Percentiles rank a stretch among this genome's conserved stretches.
Conservation (phyloP, 1,139 yeast species). For the Pneumocystis wakefieldiae region DNA sequence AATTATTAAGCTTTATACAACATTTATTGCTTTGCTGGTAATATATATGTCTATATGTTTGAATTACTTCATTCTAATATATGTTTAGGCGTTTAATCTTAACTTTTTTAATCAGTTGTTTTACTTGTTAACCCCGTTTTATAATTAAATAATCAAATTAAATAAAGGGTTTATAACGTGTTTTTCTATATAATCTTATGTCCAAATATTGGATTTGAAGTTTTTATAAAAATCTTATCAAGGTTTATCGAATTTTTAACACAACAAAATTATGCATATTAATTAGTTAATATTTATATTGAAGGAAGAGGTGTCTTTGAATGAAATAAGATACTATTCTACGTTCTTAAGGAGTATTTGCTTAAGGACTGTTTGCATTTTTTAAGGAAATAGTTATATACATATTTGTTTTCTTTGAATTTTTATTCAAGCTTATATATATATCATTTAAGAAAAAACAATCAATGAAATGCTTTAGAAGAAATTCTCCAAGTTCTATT, state of each 20-base stretch:
- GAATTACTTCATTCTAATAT: not conserved
- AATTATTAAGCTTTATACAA: not conserved
- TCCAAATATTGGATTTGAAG: not conserved
- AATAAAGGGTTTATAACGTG: not conserved
- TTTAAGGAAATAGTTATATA: not conserved
- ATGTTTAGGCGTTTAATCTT: not conserved
- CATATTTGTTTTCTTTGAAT: not conserved
- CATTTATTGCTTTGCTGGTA: not conserved
- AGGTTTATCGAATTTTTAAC: not conserved
- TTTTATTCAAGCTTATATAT: not conserved
- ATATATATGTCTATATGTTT: not conserved
- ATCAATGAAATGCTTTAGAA: not conserved
- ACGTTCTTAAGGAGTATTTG: not conserved
- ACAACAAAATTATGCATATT: not conserved
- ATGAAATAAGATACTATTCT: not conserved
- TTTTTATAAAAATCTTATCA: not conserved
- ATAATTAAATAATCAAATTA: not conserved
- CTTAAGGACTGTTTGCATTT: not conserved
- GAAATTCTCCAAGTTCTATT: conserved; percentile 34
- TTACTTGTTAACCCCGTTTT: not conserved
- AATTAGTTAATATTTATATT: not conserved
- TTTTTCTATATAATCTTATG: not conserved
- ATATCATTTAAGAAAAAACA: not conserved
- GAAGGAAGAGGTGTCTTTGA: not conserved
- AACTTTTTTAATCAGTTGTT: not conserved